Base-by-base conservation (phyloP, 495 filamentous ascomycete genomes). In the Neurospora sublineolata region DNA sequence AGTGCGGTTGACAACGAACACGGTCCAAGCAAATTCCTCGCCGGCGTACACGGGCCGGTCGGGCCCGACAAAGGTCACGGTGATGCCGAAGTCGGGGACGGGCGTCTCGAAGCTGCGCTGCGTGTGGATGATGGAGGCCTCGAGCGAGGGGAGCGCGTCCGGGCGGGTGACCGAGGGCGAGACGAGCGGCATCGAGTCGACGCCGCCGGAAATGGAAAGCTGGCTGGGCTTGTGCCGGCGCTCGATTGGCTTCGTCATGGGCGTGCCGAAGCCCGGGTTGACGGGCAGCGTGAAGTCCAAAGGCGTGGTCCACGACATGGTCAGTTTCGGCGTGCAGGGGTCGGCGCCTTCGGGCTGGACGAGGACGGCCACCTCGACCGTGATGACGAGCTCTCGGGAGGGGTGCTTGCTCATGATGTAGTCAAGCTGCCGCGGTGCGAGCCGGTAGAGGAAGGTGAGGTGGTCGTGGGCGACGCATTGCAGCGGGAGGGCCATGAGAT, bases 1-100 rank as follows among this genome's bases (percentile, higher is more conserved):
- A 37, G 87, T 90, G 41, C 92, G 90, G 79, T 98, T 98, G 68
- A 97, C 91, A 27, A 98, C 89, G 77, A 97, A 93, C 23, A 97
- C 87, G 46, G 87, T 86, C 94, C 94, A 97, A n/a, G 83, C 81
- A 78, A 98, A 97, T 14, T 88, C 86, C 44, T 93, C 87, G 4
- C 94, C 93, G 3, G 93, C 87, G 68, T 86, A 83, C 16, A 81
- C 78, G 68, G 81, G 78, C 27, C 78, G 76, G 14, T 80, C 77
- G 11, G 91, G 91, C 0, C 87, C 90, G 11, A 88, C 88, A 70
- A 86, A 84, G 23, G 93, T 93, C 72, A 95, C 86, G 6, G 89
- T 92, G 60, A 95, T 87, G 10, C 92, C 92, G 64, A 91, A 85
- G 75, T 90, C 89, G 2, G 82, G 83, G 60, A 83, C 41, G 27